Percentiles rank a stretch among this genome's conserved stretches.
These are phyloP conservation scores for Calonectria pauciramosa DNA, from an alignment of 2,329 filamentous ascomycete genomes.

Conservation along the genomic window DNA sequence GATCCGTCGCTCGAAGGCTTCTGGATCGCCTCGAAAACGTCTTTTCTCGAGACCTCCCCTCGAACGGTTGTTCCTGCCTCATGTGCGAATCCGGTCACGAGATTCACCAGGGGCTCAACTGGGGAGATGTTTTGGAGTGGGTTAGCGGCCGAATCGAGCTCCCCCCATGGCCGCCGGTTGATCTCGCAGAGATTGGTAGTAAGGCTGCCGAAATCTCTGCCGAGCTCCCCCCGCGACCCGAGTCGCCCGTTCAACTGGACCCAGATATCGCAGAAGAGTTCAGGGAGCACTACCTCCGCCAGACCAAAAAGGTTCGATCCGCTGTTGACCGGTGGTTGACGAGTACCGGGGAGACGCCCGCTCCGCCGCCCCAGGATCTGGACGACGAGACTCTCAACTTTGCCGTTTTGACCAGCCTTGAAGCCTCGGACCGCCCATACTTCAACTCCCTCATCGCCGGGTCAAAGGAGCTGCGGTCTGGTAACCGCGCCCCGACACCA, in stretches of 20 bases:
- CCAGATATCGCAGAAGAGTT: constrained; percentile 96
- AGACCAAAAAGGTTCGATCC: constrained; percentile 92
- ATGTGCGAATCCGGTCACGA: constrained; percentile 79
- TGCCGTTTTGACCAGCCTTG: constrained; percentile 90
- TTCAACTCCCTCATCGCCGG: constrained; percentile 85
- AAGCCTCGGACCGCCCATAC: constrained; percentile 79
- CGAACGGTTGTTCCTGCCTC: constrained; percentile 86
- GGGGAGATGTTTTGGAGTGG: constrained; percentile 95
- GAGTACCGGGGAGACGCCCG: constrained; percentile 80
- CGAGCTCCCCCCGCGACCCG: constrained; percentile 69
- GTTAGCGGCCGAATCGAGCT: constrained; percentile 90
- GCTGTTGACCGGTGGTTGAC: constrained; percentile 92
- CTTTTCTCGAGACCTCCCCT: constrained; percentile 91
- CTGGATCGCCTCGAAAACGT: constrained; percentile 94
- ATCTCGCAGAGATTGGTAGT: constrained; percentile 73
- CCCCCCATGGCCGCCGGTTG: constrained; percentile 90
- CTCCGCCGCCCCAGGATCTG: constrained; percentile 86
- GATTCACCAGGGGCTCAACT: constrained; percentile 82
- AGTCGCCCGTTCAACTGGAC: constrained; percentile 81
- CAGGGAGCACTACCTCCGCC: constrained; percentile 89
- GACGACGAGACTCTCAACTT: constrained; percentile 96
- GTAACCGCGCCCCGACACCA: constrained; percentile 77
- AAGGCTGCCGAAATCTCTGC: constrained; percentile 74
- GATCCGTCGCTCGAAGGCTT: constrained; percentile 90
- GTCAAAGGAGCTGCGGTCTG: constrained; percentile 68